Evolutionary conservation across 208 protist genomes (phyloP).

Genomic region (Acanthamoeba sp.): DNA sequence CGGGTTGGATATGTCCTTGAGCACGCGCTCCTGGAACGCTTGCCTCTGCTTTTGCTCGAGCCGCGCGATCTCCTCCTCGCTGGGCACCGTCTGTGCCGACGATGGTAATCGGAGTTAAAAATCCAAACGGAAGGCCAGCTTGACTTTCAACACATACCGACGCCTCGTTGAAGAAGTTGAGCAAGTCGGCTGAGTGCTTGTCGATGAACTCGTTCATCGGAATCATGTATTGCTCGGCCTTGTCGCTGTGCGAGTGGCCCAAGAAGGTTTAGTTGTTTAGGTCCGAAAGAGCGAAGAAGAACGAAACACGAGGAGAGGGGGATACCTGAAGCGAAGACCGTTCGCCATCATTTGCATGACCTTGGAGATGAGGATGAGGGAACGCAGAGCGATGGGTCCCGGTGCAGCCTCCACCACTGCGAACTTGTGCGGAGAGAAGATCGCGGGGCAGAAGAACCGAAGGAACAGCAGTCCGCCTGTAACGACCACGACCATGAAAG

Average conservation of each 20-base stretch:
- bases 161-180: constrained; percentile 30
- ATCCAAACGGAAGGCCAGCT: not conserved
- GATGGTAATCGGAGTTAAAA: not conserved
- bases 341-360: constrained; percentile 77
- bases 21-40: constrained; percentile 60
- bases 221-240: constrained; percentile 75
- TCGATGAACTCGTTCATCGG: constrained; percentile 68
- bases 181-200: constrained; percentile 25
- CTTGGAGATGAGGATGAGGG: constrained; percentile 76
- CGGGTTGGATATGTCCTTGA: constrained; percentile 56
- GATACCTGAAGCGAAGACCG: constrained; percentile 62
- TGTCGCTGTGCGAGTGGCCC: not conserved
- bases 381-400: constrained; percentile 36
- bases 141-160: not conserved
- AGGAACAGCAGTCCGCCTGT: constrained; percentile 85
- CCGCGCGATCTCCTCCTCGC: constrained; percentile 54
- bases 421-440: constrained; percentile 80
- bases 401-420: constrained; percentile 78
- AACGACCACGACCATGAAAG: too few species aligned
- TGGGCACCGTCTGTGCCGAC: constrained; percentile 28
- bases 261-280: not conserved
- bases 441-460: constrained; percentile 85
- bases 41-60: constrained; percentile 57
- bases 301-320: not conserved
- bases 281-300: not conserved